Evolutionary conservation across 805 yeast genomes (phyloP), one percentile per base, ranked within the genome.

Genomic region (Kazachstania martiniae): DNA sequence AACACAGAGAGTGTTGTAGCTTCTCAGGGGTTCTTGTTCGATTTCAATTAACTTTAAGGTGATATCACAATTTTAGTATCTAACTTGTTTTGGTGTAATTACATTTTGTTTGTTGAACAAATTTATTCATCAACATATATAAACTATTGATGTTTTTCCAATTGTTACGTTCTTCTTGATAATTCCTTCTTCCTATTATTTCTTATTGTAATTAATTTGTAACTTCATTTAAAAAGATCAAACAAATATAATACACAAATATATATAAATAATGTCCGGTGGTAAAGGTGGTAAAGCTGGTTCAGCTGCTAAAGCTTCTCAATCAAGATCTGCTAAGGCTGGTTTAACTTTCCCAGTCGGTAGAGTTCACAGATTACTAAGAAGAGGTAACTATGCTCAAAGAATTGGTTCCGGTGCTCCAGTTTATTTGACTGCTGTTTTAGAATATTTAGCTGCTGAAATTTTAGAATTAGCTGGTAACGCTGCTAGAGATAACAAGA

Each of bases 371-470:
- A 79, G 96, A 71, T 74, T 87, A 53, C 70, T 89, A 59, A 84
- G 94, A 77, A 85, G 81, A 70, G 95, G 95, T 63, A 84, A 87
- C 79, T 84, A 89, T 72, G 94, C 96, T 59, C 94, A 87, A 71
- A 80, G 97, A 72, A 80, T 89, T 54, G 96, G 97, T 76, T 86
- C 96, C 49, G 95, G 95, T 77, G 96, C 97, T 56, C 96, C 97
- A 69, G 89, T 89, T 44, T 89, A 87, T 70, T 74, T 89, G 61
- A 87, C 97, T 50, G 94, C 97, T 36, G 96, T 89, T 38, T 73
- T 89, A 56, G 97, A 89, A 69, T 89, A 89, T 65, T 75, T 89
- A 62, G 87, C 95, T 61, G 96, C 96, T 51, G 97, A 89, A 77
- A 85, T 89, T 49, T 77, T 89, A 57, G 97, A 89, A 72, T 79